Percentiles rank a stretch among this genome's conserved stretches.
Conservation (phyloP, 2,329 filamentous ascomycete species). For the Exophiala viscosa region DNA sequence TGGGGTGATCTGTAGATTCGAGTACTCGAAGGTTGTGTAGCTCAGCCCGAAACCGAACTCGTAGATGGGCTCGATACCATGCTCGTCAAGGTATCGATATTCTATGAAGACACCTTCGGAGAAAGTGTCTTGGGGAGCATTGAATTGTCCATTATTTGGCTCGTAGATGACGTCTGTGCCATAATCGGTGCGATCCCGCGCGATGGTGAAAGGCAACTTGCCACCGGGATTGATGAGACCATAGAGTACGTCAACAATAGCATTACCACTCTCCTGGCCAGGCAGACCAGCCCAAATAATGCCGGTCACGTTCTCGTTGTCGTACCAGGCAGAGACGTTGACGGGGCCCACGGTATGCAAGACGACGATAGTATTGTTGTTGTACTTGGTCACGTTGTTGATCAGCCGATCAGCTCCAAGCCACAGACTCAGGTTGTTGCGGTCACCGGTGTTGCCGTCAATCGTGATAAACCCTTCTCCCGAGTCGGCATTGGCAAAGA, state of each 20-base stretch:
- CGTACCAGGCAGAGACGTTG: constrained; percentile 61
- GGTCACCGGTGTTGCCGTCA: constrained; percentile 80
- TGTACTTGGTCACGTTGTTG: constrained; percentile 70
- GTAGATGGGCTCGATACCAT: constrained; percentile 55
- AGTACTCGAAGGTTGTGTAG: constrained; percentile 62
- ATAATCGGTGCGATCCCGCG: constrained; percentile 51
- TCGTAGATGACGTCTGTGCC: constrained; percentile 55
- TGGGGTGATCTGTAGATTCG: constrained; percentile 50
- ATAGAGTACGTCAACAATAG: constrained; percentile 70
- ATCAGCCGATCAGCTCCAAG: constrained; percentile 75
- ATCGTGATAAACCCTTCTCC: constrained; percentile 84
- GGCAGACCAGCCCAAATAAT: constrained; percentile 73
- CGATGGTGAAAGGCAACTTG: constrained; percentile 62
- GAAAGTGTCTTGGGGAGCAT: constrained; percentile 58
- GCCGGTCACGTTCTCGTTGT: constrained; percentile 66
- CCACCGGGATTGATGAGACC: constrained; percentile 61
- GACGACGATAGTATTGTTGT: constrained; percentile 87
- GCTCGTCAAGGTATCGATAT: constrained; percentile 52
- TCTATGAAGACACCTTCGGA: constrained; percentile 59
- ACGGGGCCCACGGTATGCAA: constrained; percentile 83
- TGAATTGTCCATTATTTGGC: constrained; percentile 53
- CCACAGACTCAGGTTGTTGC: constrained; percentile 92
- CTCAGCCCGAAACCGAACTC: constrained; percentile 61
- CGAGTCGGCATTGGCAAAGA: constrained; percentile 83
- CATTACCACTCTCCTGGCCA: constrained; percentile 71